These are phyloP conservation scores for Sarcomyxa edulis DNA, from an alignment of 768 basidiomycete genomes.

Conservation along the genomic window DNA sequence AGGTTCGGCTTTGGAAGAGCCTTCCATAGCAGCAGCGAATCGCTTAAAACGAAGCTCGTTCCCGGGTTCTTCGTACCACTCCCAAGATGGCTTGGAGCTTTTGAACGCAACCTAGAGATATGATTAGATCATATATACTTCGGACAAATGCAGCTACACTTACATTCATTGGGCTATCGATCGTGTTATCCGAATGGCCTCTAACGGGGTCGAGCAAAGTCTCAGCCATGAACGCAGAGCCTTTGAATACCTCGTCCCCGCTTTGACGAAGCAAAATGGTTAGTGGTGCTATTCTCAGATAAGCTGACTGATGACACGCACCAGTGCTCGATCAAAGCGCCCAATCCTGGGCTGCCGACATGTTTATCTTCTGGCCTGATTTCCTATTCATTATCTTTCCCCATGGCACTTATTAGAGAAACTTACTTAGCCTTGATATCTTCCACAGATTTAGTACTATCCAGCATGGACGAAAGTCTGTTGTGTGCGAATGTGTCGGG, in stretches of 20 bases:
- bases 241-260: conserved; percentile 17
- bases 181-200: conserved; percentile 1
- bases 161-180: conserved; percentile 3
- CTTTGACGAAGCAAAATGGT: no score
- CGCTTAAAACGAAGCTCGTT: conserved; percentile 20
- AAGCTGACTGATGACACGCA: conserved; percentile 8
- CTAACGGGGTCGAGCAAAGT: conserved; percentile 13
- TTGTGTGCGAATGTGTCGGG: conserved; percentile 31
- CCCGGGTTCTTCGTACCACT: conserved; percentile 25
- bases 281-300: background rate
- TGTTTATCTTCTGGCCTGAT: conserved; percentile 14
- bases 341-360: conserved; percentile 11
- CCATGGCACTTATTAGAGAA: background rate
- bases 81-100: conserved; percentile 17
- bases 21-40: conserved; percentile 23
- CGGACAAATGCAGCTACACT: background rate
- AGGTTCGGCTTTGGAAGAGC: conserved; percentile 12
- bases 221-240: conserved; percentile 11
- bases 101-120: conserved; percentile 21
- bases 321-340: conserved; percentile 13
- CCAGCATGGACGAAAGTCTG: conserved; percentile 25
- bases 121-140: conserved; percentile 6
- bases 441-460: conserved; percentile 19
- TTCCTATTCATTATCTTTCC: conserved; percentile 7
- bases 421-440: conserved; percentile 24